Evolutionary conservation across 768 basidiomycete species (phyloP).

Genomic region (Roridomyces roridus): DNA sequence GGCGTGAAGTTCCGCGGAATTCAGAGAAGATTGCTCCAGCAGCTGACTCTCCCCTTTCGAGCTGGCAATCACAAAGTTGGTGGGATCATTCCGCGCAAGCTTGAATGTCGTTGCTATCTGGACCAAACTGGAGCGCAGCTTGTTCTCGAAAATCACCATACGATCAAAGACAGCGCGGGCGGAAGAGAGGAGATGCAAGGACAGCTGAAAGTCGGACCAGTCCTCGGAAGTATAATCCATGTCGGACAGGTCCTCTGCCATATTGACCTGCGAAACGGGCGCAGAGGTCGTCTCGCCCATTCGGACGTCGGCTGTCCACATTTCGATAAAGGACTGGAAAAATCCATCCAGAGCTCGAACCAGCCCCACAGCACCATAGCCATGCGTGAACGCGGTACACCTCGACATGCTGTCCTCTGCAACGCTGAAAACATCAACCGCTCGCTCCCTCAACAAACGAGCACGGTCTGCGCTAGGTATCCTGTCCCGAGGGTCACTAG

Average conservation of each 20-base stretch:
- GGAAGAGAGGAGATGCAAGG: slow-evolving; percentile 83
- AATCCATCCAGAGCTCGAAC: slow-evolving; percentile 77
- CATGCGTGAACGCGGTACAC: slow-evolving; percentile 85
- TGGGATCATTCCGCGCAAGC: slow-evolving; percentile 58
- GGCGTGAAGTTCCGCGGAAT: slow-evolving; percentile 75
- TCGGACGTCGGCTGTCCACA: slow-evolving; percentile 60
- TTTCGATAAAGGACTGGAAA: slow-evolving; percentile 73
- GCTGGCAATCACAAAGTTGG: slow-evolving; percentile 59
- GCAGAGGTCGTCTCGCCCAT: slow-evolving; percentile 40
- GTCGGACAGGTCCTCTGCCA: slow-evolving; percentile 73
- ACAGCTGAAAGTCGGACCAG: slow-evolving; percentile 86
- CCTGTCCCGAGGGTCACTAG: slow-evolving; percentile 48
- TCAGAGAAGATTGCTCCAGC: slow-evolving; percentile 85
- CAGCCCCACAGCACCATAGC: slow-evolving; percentile 80
- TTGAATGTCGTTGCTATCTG: slow-evolving; percentile 68
- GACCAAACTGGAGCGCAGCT: slow-evolving; percentile 62
- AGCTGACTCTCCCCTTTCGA: slow-evolving; percentile 74
- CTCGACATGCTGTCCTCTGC: slow-evolving; percentile 83
- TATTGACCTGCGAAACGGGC: slow-evolving; percentile 31
- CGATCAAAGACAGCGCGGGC: slow-evolving; percentile 77
- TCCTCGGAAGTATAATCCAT: slow-evolving; percentile 90
- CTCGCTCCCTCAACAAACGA: slow-evolving; percentile 74
- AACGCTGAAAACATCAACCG: slow-evolving; percentile 73
- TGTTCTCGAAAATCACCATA: slow-evolving; percentile 70
- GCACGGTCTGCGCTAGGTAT: slow-evolving; percentile 53